These are phyloP conservation scores for Fusarium cyanostomum DNA, from an alignment of 2,329 filamentous ascomycete species.

Conservation along the genomic window DNA sequence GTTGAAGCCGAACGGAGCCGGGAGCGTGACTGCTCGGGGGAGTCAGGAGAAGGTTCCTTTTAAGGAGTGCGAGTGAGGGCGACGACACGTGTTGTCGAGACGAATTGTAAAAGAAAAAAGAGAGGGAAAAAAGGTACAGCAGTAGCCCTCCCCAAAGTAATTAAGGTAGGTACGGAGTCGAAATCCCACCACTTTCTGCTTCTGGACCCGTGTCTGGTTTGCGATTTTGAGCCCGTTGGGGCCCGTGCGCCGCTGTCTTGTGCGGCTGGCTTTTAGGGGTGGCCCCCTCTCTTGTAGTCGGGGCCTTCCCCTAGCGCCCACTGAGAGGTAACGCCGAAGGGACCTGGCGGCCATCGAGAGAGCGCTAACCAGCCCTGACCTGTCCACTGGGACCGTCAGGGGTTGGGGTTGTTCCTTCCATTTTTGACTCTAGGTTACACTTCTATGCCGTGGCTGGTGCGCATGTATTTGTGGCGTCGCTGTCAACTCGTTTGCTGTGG, in stretches of 20 bases:
- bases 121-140: conserved; percentile 22
- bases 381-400: conserved; percentile 5
- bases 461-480: neutral
- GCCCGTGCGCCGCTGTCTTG: conserved; percentile 36
- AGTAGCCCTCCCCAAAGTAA: conserved; percentile 23
- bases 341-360: neutral
- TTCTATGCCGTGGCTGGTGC: conserved; percentile 4
- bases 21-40: conserved; percentile 32
- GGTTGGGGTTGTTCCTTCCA: conserved; percentile 14
- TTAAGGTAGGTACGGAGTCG: conserved; percentile 19
- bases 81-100: conserved; percentile 33
- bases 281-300: conserved; percentile 25
- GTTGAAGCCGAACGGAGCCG: conserved; percentile 29
- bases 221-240: conserved; percentile 40
- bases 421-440: conserved; percentile 7
- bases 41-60: conserved; percentile 9
- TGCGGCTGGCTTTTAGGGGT: conserved; percentile 16
- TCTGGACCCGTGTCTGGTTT: conserved; percentile 43
- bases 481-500: conserved; percentile 9
- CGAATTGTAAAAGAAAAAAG: conserved; percentile 9
- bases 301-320: conserved; percentile 32
- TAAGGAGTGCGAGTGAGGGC: conserved; percentile 20
- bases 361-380: no score
- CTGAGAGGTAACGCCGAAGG: conserved; percentile 18
- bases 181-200: conserved; percentile 42